Evolutionary conservation across 1,284 basidiomycete species (phyloP).

Genomic region (Cryptococcus wingfieldii): DNA sequence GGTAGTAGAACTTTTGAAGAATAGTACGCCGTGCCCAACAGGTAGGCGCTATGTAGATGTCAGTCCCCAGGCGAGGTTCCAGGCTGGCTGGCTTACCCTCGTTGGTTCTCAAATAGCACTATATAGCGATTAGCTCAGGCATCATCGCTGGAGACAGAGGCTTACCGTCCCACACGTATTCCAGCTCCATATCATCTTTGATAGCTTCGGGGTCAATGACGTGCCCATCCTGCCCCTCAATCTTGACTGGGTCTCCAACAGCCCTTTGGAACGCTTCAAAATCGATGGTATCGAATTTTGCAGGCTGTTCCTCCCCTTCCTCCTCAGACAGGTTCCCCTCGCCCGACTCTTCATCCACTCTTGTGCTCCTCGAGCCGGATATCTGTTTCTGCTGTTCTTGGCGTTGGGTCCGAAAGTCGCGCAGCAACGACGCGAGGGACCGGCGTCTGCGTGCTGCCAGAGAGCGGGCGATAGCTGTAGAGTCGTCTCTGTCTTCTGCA

Average conservation of each 20-base stretch:
- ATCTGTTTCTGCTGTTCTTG: slow-evolving; percentile 1
- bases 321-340: slow-evolving; percentile 4
- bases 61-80: background rate
- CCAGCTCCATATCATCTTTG: slow-evolving; percentile 49
- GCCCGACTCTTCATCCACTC: slow-evolving; percentile 4
- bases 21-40: slow-evolving; percentile 46
- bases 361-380: background rate
- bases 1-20: slow-evolving; percentile 43
- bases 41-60: slow-evolving; percentile 27
- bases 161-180: slow-evolving; percentile 71
- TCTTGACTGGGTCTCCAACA: slow-evolving; percentile 12
- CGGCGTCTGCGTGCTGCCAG: slow-evolving; percentile 7
- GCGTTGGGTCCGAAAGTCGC: background rate
- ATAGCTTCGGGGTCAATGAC: slow-evolving; percentile 58
- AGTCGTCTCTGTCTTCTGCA: slow-evolving; percentile 3
- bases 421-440: slow-evolving; percentile 6
- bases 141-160: slow-evolving; percentile 11
- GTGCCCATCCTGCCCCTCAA: slow-evolving; percentile 48
- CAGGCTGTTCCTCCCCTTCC: slow-evolving; percentile 6
- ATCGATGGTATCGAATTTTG: slow-evolving; percentile 9
- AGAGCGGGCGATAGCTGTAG: slow-evolving; percentile 5
- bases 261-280: slow-evolving; percentile 11
- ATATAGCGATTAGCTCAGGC: background rate
- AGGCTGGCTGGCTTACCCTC: slow-evolving; percentile 34
- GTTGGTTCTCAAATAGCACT: slow-evolving; percentile 50